These are phyloP conservation scores for Peronospora farinosa DNA, from an alignment of 352 stramenopile genomes.

Conservation along the genomic window DNA sequence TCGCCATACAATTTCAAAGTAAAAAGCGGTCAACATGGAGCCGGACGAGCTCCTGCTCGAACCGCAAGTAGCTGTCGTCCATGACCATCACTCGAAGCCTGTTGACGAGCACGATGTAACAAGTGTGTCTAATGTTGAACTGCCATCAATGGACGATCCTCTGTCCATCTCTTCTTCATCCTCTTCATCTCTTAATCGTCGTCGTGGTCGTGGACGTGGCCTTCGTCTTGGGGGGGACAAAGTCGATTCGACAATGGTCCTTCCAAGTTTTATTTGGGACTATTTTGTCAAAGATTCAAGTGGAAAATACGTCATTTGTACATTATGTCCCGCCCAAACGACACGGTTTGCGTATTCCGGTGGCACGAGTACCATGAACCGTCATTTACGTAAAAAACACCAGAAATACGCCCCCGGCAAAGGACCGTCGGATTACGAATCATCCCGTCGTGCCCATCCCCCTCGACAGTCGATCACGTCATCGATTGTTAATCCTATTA, in stretches of 20 bases:
- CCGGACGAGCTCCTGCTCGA: conserved; percentile 18
- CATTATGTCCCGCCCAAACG: conserved; percentile 52
- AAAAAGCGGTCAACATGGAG: conserved; percentile 23
- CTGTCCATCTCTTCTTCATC: too few species aligned
- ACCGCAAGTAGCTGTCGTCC: conserved; percentile 8
- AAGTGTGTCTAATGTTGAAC: background rate
- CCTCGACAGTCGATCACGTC: conserved; percentile 16
- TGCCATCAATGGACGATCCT: background rate
- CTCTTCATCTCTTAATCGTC: too few species aligned
- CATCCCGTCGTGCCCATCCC: conserved; percentile 20
- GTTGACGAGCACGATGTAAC: too few species aligned
- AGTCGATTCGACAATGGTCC: conserved; percentile 51
- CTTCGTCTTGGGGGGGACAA: conserved; percentile 39
- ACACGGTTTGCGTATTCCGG: conserved; percentile 80
- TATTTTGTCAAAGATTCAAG: conserved; percentile 75
- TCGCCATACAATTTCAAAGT: conserved; percentile 21
- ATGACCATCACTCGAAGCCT: conserved; percentile 18
- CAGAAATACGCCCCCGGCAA: conserved; percentile 76
- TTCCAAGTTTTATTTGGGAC: conserved; percentile 82
- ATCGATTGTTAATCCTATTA: background rate
- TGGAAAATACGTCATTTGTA: conserved; percentile 76
- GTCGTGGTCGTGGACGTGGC: conserved; percentile 11
- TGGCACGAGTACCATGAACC: conserved; percentile 80
- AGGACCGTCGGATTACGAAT: conserved; percentile 65
- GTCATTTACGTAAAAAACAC: conserved; percentile 75